Base-by-base conservation (phyloP, 129 eudicot species). In the Artemisia tridentata region DNA sequence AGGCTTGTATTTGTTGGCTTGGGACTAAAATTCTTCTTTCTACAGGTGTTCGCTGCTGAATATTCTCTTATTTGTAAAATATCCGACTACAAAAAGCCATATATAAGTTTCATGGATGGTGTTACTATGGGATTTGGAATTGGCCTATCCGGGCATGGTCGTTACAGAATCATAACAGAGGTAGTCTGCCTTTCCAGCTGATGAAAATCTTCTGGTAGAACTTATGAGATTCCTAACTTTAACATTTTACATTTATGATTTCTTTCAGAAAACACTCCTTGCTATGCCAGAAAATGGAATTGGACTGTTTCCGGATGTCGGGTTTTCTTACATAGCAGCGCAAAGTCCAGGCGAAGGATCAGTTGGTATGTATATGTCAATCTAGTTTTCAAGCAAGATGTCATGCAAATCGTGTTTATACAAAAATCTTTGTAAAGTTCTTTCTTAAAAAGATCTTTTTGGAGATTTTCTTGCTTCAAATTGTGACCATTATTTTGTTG, bases 81-180 rank as follows among this genome's bases (percentile, higher is more conserved):
- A 21, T 80, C 49, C 48, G 83, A 81, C 64, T 93, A 93, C 88
- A 84, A 84, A 82, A 93, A 93, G 77, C 98, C 98, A 27, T 93
- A 85, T 69, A 80, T 92, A 75, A 80, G 88, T 73, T 84, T 92
- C 76, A 92, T 92, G 98, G 98, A 93, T 80, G 98, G 98, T 74
- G 86, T 89, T 46, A 93, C 98, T 54, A 93, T 93, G 98, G 98
- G 98, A 49, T 93, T 93, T 76, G 98, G 98, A 31, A 93, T 93
- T 73, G 98, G 98, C 46, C 86, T 93, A 65, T 93, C 97, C 75
- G 98, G 97, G 56, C 98, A 93, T 77, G 98, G 98, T 72, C 83
- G 84, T 18, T 93, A 89, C 85, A 86, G 95, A 75, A 76, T 93
- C 60, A 63, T 93, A 23, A 93, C 96, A 14, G 98, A 93, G 92